phyloP scores from a whole-genome alignment of 2,329 filamentous ascomycete genomes.

The Xenosphaeropsis pyriputrescens region DNA sequence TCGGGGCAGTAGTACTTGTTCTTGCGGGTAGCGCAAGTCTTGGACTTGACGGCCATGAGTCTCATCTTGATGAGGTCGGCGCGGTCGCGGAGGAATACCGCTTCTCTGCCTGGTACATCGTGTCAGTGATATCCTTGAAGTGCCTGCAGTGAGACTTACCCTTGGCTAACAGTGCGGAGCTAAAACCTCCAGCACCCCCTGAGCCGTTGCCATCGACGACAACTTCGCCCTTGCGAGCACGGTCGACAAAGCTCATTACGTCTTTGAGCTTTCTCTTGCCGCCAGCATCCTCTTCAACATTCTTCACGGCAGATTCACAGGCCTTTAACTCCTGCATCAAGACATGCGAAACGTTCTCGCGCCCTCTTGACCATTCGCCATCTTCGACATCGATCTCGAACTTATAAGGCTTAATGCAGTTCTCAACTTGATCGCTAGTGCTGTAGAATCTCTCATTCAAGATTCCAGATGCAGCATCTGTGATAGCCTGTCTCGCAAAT shows the following conservation, averaged over 20 bases:
- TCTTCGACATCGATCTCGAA: slow-evolving; percentile 94
- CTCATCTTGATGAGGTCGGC: slow-evolving; percentile 85
- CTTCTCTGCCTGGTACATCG: slow-evolving; percentile 58
- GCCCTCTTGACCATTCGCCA: slow-evolving; percentile 71
- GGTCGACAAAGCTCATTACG: slow-evolving; percentile 83
- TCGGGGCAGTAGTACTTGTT: slow-evolving; percentile 98
- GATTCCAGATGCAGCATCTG: slow-evolving; percentile 77
- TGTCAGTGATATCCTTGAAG: not conserved
- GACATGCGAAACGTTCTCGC: slow-evolving; percentile 67
- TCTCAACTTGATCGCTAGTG: slow-evolving; percentile 94
- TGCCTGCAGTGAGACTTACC: slow-evolving; percentile 33
- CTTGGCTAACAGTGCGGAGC: slow-evolving; percentile 66
- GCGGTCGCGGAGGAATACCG: slow-evolving; percentile 84
- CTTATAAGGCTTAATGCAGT: slow-evolving; percentile 98
- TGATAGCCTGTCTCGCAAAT: slow-evolving; percentile 85
- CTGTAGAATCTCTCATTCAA: slow-evolving; percentile 91
- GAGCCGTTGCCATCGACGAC: slow-evolving; percentile 69
- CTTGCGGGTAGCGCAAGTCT: slow-evolving; percentile 67
- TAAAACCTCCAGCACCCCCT: slow-evolving; percentile 87
- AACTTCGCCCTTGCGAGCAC: slow-evolving; percentile 73
- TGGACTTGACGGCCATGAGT: slow-evolving; percentile 72
- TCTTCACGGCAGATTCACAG: slow-evolving; percentile 64
- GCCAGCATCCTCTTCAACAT: slow-evolving; percentile 63
- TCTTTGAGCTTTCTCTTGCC: slow-evolving; percentile 76
- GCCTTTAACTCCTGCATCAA: slow-evolving; percentile 80